Conservation (phyloP, 805 yeast species). For the Candida pseudoglaebosa region DNA sequence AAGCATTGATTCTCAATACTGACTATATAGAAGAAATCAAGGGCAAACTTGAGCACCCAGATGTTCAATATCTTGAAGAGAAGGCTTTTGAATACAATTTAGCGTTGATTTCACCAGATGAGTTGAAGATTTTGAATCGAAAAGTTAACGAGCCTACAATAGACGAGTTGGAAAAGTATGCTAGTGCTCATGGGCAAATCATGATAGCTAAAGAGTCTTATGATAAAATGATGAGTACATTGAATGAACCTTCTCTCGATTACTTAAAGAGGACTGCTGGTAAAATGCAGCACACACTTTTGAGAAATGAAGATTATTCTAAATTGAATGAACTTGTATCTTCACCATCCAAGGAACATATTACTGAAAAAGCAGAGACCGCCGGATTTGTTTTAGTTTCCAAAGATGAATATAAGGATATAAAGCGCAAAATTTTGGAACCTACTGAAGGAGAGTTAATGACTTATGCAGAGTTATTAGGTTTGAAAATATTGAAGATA, state of each 20-base stretch:
- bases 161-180: background rate
- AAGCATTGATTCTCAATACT: slow-evolving; percentile 4
- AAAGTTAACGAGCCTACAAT: slow-evolving; percentile 4
- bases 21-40: slow-evolving; percentile 1
- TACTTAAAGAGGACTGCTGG: slow-evolving; percentile 14
- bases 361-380: slow-evolving; percentile 16
- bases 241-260: slow-evolving; percentile 15
- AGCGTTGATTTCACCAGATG: background rate
- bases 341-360: slow-evolving; percentile 18
- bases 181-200: slow-evolving; percentile 1
- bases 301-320: slow-evolving; percentile 15
- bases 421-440: slow-evolving; percentile 9
- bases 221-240: slow-evolving; percentile 2
- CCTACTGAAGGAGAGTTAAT: slow-evolving; percentile 11
- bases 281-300: slow-evolving; percentile 11
- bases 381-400: slow-evolving; percentile 14
- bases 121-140: background rate
- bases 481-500: background rate
- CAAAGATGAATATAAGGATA: slow-evolving; percentile 11
- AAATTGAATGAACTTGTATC: slow-evolving; percentile 10
- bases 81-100: slow-evolving; percentile 7
- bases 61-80: slow-evolving; percentile 13
- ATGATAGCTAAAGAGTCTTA: slow-evolving; percentile 10
- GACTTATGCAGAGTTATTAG: slow-evolving; percentile 4
- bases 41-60: slow-evolving; percentile 5